A percentile compares a stretch with the other conserved stretches of the same genome.
phyloP scores from a whole-genome alignment of 441 rosid genomes.

The Croton laevigatus region DNA sequence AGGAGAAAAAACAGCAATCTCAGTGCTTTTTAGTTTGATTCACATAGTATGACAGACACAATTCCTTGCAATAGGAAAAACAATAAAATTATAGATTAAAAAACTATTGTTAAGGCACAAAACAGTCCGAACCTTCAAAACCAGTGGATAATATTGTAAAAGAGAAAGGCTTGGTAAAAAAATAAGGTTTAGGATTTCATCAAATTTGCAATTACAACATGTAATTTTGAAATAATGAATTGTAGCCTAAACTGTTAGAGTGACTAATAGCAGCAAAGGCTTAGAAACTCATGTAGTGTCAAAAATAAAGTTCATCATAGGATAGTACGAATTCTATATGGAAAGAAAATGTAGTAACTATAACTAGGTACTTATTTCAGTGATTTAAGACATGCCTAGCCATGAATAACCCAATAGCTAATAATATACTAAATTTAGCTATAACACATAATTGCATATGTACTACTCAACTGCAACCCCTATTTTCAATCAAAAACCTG shows the following conservation, averaged over 20 bases:
- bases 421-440: no score
- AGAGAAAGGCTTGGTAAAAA: background rate
- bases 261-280: background rate
- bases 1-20: background rate
- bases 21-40: background rate
- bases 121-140: background rate
- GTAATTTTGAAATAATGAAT: background rate
- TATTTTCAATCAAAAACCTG: no score
- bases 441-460: no score
- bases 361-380: no score
- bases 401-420: no score
- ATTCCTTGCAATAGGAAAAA: background rate
- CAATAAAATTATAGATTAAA: background rate
- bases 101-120: background rate
- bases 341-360: no score
- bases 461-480: no score
- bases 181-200: background rate
- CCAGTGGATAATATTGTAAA: background rate
- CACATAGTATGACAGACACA: background rate
- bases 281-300: no score
- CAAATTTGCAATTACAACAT: background rate
- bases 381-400: no score
- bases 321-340: no score
- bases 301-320: no score
- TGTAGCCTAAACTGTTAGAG: background rate